Evolutionary conservation across 2,329 filamentous ascomycete genomes (phyloP), one percentile per base, ranked within the genome.

Genomic region (Aureobasidium sp.): DNA sequence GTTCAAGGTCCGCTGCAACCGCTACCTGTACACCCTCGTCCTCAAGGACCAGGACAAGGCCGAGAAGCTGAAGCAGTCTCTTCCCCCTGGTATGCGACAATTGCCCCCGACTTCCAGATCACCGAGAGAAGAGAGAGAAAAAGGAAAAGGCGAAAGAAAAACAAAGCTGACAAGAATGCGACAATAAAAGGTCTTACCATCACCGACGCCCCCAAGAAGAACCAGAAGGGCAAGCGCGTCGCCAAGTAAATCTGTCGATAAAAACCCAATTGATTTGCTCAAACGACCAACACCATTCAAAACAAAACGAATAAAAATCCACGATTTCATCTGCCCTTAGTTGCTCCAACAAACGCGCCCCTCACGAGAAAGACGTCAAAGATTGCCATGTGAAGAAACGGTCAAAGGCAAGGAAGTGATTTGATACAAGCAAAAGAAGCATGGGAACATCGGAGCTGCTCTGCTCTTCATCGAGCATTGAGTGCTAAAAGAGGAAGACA

Each of bases 1-100:
- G 89, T 97, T 99, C 91, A 99, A 99, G 91, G 93, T 99, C 86
- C 91, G 94, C 80, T 97, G 94, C 89, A 85, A 90, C 79, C 87
- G 87, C 76, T 87, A 94, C 85, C 85, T 99, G 72, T 99, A 99
- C 89, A 97, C 94, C 72, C 88, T 99, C 73, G 90, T 96, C 78
- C 88, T 99, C 75, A 97, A 96, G 87, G 94, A 99, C 83, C 86
- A 87, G 76, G 94, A 97, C 78, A 97, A 97, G 90, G 95, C 93
- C 80, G 94, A 97, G 84, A 99, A 99, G 90, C 88, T 99, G 72
- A 97, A 97, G 91, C 93, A 97, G 87, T 91, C 87, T 79, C 85
- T 99, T 69, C 95, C 94, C 75, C 95, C 94, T 74, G 90, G 94
- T 99, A 92, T 75, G 91, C 36, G 48, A 34, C 31, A 52, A 60